Evolutionary conservation across 2,329 filamentous ascomycete species (phyloP), one percentile per base, ranked within the genome.

Genomic region (Colletotrichum coccodes): DNA sequence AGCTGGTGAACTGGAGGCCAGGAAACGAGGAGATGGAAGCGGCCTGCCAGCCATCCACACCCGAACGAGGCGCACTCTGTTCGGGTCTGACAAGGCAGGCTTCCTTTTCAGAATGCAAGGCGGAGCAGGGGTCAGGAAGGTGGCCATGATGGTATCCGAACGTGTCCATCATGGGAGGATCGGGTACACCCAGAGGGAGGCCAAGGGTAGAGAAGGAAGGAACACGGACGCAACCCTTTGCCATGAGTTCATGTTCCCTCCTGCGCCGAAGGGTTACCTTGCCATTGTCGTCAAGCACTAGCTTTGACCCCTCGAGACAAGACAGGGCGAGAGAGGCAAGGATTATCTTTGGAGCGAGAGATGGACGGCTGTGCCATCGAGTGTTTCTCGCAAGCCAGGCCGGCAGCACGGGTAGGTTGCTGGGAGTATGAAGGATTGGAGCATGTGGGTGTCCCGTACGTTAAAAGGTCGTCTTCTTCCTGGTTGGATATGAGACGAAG

Each of bases 41-140:
- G 61, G 53, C 60, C 32, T 62, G 28, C 36, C 47, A 26, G 23
- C 47, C 49, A 60, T 60, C 49, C 66, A 60, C 52, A 53, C 36
- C 50, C 44, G 57, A 52, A 63, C 50, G 67, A 70, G 67, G 67
- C 67, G 57, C 63, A 68, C 44, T 58, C 30, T 42, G 49, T 34
- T 68, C 50, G 57, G 63, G 67, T 68, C 50, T 70, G 64, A 68
- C 67, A 63, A 70, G 67, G 67, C 38, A 63, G 40, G 67, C 36
- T 70, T 63, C 50, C 57, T 67, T 66, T 44, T 66, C 64, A 52
- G 58, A 58, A 62, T 40, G 67, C 67, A 49, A 59, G 67, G 64
- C 57, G 38, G 47, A 26, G 67, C 67, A 70, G 53, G 67, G 67
- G 49, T 40, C 40, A 40, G 18, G 49, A 32, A 21, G 34, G 34